A percentile compares a stretch with the other conserved stretches of the same genome.
phyloP scores from a whole-genome alignment of 495 filamentous ascomycete genomes.

The Copromyces sp. region DNA sequence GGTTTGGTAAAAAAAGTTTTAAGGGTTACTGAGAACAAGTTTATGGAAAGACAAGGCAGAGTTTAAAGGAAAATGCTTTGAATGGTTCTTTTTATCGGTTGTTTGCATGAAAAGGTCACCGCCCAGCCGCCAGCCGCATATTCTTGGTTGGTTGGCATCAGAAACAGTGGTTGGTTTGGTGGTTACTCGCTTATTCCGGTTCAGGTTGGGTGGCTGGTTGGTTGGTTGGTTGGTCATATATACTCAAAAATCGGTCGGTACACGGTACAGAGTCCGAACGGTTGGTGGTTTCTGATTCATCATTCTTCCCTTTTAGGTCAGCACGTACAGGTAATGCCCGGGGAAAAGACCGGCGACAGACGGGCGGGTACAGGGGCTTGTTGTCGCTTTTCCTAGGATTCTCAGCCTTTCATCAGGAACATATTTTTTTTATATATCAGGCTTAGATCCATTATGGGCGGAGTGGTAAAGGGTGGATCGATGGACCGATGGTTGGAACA shows the following conservation, averaged over 20 bases:
- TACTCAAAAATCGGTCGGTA: neutral
- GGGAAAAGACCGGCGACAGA: neutral
- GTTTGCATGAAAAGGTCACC: neutral
- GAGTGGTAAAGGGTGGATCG: neutral
- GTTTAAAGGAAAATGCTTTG: neutral
- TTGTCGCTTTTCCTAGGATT: neutral
- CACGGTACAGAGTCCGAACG: neutral
- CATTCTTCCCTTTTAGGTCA: neutral
- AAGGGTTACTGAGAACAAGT: neutral
- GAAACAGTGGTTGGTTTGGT: neutral
- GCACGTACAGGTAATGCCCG: neutral
- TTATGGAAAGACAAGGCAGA: neutral
- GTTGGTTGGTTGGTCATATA: neutral
- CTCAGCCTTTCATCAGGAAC: neutral
- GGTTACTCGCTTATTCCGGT: neutral
- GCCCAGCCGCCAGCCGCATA: neutral
- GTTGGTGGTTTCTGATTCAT: neutral
- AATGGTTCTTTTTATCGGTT: neutral
- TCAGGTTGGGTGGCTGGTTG: neutral
- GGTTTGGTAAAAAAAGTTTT: neutral
- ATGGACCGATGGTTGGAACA: neutral
- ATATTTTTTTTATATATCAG: neutral
- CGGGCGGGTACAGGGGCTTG: neutral
- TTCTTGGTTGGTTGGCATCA: neutral
- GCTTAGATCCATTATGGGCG: neutral